Conservation (phyloP, 306 rosid genomes). For the Fagus sylvatica region DNA sequence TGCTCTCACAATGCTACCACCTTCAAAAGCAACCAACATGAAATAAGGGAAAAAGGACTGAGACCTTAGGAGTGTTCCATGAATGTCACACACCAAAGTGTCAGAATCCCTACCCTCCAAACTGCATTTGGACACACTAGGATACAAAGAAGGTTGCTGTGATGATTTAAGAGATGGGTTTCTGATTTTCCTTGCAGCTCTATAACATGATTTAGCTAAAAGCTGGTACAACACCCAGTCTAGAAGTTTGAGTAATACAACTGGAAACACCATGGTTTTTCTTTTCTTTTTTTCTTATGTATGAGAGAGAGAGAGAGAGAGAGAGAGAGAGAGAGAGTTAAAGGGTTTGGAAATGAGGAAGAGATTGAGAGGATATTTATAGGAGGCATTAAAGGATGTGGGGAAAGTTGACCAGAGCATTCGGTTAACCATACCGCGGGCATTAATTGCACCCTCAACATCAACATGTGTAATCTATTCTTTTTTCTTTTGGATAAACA, state of each 20-base stretch:
- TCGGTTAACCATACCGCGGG: constrained; percentile 63
- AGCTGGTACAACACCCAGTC: constrained; percentile 62
- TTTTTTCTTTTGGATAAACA: not conserved
- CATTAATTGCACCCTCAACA: constrained; percentile 47
- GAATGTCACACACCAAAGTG: constrained; percentile 60
- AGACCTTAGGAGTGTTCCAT: constrained; percentile 49
- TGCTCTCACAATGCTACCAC: constrained; percentile 75
- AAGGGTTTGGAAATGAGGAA: constrained; percentile 27
- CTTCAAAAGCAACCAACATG: constrained; percentile 94
- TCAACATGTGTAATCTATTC: not conserved
- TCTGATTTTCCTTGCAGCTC: constrained; percentile 68
- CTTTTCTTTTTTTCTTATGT: not conserved
- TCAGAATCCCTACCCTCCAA: constrained; percentile 49
- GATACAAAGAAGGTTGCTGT: constrained; percentile 40
- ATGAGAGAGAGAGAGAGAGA: not conserved
- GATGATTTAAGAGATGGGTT: constrained; percentile 40
- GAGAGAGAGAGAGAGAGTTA: constrained; percentile 1
- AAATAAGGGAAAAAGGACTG: constrained; percentile 75
- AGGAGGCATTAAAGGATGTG: constrained; percentile 34
- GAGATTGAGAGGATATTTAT: constrained; percentile 46
- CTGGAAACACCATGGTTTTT: constrained; percentile 44
- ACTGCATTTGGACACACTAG: constrained; percentile 48
- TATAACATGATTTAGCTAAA: constrained; percentile 60
- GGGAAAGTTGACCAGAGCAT: constrained; percentile 44
- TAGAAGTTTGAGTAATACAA: constrained; percentile 49